phyloP scores from a whole-genome alignment of 768 basidiomycete species.

The Antrodiella citrinella region DNA sequence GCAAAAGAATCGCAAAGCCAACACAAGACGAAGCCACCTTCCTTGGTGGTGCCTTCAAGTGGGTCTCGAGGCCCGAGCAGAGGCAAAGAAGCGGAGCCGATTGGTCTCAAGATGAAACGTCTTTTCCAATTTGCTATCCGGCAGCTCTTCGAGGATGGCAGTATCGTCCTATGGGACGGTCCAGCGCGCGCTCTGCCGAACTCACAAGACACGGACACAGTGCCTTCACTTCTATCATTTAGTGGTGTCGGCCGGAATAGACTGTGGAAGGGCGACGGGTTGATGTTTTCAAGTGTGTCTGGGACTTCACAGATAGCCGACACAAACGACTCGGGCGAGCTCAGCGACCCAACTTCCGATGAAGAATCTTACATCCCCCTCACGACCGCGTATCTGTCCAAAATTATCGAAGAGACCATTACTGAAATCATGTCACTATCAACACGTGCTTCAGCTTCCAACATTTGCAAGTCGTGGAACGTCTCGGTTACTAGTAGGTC shows the following conservation, averaged over 20 bases:
- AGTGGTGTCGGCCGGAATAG: constrained; percentile 19
- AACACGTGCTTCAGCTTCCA: neutral
- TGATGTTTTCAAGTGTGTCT: neutral
- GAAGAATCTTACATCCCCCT: constrained; percentile 68
- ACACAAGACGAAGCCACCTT: neutral
- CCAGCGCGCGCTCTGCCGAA: constrained; percentile 33
- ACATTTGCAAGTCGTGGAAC: constrained; percentile 9
- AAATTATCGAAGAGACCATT: constrained; percentile 40
- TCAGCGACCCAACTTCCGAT: constrained; percentile 52
- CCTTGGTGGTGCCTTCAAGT: neutral
- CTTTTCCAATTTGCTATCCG: constrained; percentile 61
- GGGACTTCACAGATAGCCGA: constrained; percentile 15
- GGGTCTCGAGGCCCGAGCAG: neutral
- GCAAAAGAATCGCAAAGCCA: constrained; percentile 17
- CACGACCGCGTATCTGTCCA: constrained; percentile 41
- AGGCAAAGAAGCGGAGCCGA: constrained; percentile 18
- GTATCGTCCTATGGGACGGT: constrained; percentile 67
- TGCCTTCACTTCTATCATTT: constrained; percentile 3
- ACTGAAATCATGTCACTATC: constrained; percentile 20
- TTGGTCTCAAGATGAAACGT: constrained; percentile 46
- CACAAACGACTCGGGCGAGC: constrained; percentile 30
- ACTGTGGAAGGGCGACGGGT: constrained; percentile 41
- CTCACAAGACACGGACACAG: constrained; percentile 1
- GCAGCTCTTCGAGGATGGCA: constrained; percentile 63
- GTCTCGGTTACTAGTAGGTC: constrained; percentile 3